A percentile compares a stretch with the other conserved stretches of the same genome.
Conservation (phyloP, 208 protist genomes). For the Herpetomonas muscarum region DNA sequence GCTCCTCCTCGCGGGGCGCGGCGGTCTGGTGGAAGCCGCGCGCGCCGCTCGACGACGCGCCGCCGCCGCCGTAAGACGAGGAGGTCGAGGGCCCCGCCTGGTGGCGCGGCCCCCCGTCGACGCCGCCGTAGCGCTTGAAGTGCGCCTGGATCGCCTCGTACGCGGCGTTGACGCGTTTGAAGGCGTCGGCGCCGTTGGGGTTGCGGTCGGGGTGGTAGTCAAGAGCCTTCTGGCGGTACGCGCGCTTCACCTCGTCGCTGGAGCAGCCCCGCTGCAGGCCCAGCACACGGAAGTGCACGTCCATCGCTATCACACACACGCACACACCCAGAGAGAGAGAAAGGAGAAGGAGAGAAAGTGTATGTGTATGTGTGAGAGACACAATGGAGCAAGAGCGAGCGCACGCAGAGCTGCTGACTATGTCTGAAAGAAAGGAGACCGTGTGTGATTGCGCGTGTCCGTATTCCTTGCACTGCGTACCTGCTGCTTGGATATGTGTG, state of each 20-base stretch:
- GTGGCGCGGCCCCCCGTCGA: conserved; percentile 1
- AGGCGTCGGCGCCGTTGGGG: conserved; percentile 63
- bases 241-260: conserved; percentile 83
- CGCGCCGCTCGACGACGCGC: too few relatives aligned
- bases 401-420: too few relatives aligned
- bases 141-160: conserved; percentile 94
- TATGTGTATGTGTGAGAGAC: not conserved
- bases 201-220: conserved; percentile 94
- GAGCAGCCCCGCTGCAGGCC: conserved; percentile 68
- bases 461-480: too few relatives aligned
- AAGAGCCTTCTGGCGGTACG: conserved; percentile 90
- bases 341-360: not conserved
- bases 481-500: too few relatives aligned
- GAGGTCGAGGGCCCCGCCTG: not conserved
- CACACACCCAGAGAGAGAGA: not conserved
- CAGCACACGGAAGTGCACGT: conserved; percentile 50
- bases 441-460: too few relatives aligned
- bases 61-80: not conserved
- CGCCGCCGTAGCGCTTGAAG: conserved; percentile 28
- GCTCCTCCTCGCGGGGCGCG: not conserved
- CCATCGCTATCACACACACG: conserved; percentile 17
- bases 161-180: conserved; percentile 86
- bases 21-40: not conserved
- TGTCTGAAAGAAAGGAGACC: too few relatives aligned
- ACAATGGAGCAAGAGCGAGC: not conserved